Conservation (phyloP, 352 stramenopile genomes). For the Globisporangium paddicum region DNA sequence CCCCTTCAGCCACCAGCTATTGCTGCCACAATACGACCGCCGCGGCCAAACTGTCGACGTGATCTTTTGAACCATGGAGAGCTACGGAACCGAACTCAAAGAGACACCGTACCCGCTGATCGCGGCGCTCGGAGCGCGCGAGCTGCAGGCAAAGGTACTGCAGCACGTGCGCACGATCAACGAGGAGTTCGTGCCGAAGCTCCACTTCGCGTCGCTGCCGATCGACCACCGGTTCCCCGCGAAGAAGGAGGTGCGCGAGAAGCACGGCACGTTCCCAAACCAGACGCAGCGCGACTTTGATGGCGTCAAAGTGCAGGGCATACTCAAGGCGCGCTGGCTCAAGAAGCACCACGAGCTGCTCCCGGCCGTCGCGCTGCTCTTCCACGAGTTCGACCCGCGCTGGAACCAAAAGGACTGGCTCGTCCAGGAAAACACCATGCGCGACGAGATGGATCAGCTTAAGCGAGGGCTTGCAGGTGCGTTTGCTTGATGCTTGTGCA, state of each 20-base stretch:
- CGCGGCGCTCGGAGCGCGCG: constrained; percentile 62
- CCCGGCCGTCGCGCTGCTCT: constrained; percentile 73
- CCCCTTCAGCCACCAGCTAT: background rate
- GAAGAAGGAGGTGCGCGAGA: constrained; percentile 85
- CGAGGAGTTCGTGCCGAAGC: constrained; percentile 77
- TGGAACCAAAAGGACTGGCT: constrained; percentile 72
- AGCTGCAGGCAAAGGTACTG: constrained; percentile 75
- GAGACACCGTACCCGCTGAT: constrained; percentile 86
- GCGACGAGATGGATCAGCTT: constrained; percentile 74
- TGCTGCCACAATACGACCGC: background rate
- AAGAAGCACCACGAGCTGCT: constrained; percentile 86
- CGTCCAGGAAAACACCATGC: constrained; percentile 54
- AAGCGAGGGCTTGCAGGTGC: constrained; percentile 43
- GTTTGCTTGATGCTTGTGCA: background rate
- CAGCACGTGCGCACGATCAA: constrained; percentile 63
- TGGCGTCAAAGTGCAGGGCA: constrained; percentile 56
- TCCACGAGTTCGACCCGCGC: constrained; percentile 81
- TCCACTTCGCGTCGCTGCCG: constrained; percentile 68
- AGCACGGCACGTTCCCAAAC: constrained; percentile 79
- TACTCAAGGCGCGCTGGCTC: constrained; percentile 79
- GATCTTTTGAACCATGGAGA: constrained; percentile 64
- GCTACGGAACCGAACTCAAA: constrained; percentile 76
- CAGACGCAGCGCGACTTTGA: constrained; percentile 83
- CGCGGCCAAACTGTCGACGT: background rate
- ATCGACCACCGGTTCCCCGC: constrained; percentile 70